Evolutionary conservation across 2,329 filamentous ascomycete species (phyloP), one percentile per base, ranked within the genome.

Genomic region (Pochonia chlamydosporia): DNA sequence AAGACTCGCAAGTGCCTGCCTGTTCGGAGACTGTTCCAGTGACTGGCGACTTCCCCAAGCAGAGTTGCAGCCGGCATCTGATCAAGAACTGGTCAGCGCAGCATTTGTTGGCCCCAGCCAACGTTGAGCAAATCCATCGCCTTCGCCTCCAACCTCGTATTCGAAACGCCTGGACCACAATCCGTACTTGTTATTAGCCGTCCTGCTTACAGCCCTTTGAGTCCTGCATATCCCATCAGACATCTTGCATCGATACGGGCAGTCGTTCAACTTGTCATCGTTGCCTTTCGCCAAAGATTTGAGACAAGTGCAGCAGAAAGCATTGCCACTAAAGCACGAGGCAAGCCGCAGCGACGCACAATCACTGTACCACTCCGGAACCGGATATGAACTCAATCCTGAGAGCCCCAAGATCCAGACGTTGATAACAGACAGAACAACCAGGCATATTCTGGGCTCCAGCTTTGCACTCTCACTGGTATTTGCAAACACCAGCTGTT

Each of bases 111-210:
- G n/a, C n/a, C n/a, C n/a, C n/a, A n/a, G n/a, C n/a, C n/a, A n/a
- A n/a, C n/a, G n/a, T n/a, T n/a, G n/a, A n/a, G n/a, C n/a, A n/a
- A n/a, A n/a, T n/a, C n/a, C n/a, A n/a, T n/a, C n/a, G n/a, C n/a
- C n/a, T 6, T 40, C 44, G 44, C 37, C 31, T 41, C 42, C 35
- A 24, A 44, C 49, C 48, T 50, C 48, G 48, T 49, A 48, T 50
- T 44, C 43, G 28, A 24, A 41, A 35, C n/a, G 25, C 20, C 44
- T 31, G 47, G 21, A 40, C 28, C 28, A 18, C n/a, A n/a, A n/a
- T n/a, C n/a, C n/a, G n/a, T n/a, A n/a, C n/a, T n/a, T n/a, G n/a
- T n/a, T n/a, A n/a, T n/a, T n/a, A n/a, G n/a, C n/a, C n/a, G n/a
- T n/a, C n/a, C n/a, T n/a, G n/a, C n/a, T n/a, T n/a, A n/a, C n/a